A percentile compares a stretch with the other conserved stretches of the same genome.
phyloP scores from a whole-genome alignment of 2,329 filamentous ascomycete genomes.

The Sphaerulina populicola region DNA sequence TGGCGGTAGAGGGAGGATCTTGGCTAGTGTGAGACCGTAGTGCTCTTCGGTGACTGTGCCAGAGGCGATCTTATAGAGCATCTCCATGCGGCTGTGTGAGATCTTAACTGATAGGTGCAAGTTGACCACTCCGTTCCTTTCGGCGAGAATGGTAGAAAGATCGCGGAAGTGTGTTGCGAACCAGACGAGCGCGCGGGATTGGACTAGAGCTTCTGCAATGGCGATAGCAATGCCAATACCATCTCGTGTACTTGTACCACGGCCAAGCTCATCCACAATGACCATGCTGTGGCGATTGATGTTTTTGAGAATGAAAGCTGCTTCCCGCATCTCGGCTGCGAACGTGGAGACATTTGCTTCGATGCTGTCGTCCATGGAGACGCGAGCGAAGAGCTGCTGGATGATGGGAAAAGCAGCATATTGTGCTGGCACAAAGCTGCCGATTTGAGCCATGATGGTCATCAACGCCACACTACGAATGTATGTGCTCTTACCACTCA shows the following conservation, averaged over 20 bases:
- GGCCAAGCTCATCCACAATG: conserved; percentile 84
- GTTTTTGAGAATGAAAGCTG: conserved; percentile 83
- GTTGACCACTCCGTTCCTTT: conserved; percentile 71
- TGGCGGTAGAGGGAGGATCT: conserved; percentile 62
- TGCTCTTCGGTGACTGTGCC: conserved; percentile 63
- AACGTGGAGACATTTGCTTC: conserved; percentile 91
- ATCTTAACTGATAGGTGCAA: conserved; percentile 67
- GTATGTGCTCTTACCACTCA: conserved; percentile 96
- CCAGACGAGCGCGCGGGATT: conserved; percentile 70
- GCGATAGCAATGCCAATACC: conserved; percentile 83
- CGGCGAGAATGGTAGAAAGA: conserved; percentile 64
- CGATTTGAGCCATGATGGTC: conserved; percentile 88
- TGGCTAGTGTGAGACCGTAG: conserved; percentile 78
- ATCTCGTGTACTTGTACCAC: conserved; percentile 81
- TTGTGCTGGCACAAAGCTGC: conserved; percentile 77
- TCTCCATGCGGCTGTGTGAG: conserved; percentile 57
- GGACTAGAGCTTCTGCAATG: conserved; percentile 77
- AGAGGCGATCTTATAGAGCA: conserved; percentile 75
- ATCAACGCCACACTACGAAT: conserved; percentile 78
- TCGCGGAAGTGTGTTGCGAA: conserved; percentile 92
- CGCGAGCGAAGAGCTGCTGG: conserved; percentile 75
- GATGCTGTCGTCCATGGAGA: conserved; percentile 79
- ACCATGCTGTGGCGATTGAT: conserved; percentile 57
- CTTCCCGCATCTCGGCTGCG: conserved; percentile 89
- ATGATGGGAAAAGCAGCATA: conserved; percentile 75